These are phyloP conservation scores for Handroanthus guayacan DNA, from an alignment of 257 asterid genomes.

Conservation along the genomic window DNA sequence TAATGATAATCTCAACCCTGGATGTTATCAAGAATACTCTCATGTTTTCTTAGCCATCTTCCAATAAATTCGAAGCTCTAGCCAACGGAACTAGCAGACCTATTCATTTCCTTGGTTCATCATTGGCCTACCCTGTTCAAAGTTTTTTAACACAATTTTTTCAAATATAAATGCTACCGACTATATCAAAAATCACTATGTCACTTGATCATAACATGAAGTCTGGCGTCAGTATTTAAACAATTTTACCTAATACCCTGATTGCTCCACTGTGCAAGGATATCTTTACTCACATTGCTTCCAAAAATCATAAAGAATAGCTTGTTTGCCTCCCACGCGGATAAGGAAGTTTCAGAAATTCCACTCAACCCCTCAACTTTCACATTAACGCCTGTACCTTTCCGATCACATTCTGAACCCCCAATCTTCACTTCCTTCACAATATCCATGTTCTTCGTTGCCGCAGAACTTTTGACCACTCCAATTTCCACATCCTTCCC, in stretches of 20 bases:
- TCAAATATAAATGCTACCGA: background rate
- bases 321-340: constrained; percentile 64
- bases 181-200: background rate
- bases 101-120: constrained; percentile 7
- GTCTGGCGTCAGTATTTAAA: constrained; percentile 12
- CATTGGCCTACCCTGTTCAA: background rate
- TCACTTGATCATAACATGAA: constrained; percentile 13
- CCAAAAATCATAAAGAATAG: constrained; percentile 85
- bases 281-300: constrained; percentile 60
- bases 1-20: background rate
- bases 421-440: constrained; percentile 43
- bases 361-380: constrained; percentile 39
- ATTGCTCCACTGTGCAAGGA: constrained; percentile 96
- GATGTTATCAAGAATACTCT: background rate
- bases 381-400: constrained; percentile 50
- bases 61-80: constrained; percentile 13
- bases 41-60: background rate
- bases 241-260: constrained; percentile 86
- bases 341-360: constrained; percentile 49
- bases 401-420: constrained; percentile 39
- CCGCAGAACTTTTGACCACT: constrained; percentile 28
- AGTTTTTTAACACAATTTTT: background rate
- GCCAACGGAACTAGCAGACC: background rate
- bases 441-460: constrained; percentile 45
- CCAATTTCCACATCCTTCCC: constrained; percentile 46